Conservation (phyloP, 257 asterid species). For the Solanum habrochaites region DNA sequence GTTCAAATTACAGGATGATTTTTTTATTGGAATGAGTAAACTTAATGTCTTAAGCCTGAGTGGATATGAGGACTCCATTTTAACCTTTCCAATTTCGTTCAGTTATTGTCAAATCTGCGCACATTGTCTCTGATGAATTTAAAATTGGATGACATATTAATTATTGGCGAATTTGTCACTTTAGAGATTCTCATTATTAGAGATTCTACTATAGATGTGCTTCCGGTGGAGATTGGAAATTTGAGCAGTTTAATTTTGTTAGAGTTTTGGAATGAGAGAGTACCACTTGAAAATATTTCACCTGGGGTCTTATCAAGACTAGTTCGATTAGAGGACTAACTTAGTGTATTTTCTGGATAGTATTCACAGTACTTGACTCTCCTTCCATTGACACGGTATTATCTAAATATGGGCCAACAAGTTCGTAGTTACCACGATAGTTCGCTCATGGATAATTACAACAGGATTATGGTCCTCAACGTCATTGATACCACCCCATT, state of each 20-base stretch:
- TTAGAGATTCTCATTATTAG: background rate
- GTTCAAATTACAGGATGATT: background rate
- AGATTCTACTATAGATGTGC: background rate
- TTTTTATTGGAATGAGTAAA: background rate
- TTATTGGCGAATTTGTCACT: background rate
- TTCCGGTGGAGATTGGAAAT: background rate
- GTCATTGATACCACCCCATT: background rate
- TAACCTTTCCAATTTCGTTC: background rate
- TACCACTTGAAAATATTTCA: background rate
- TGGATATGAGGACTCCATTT: background rate
- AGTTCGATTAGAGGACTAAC: background rate
- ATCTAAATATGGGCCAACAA: background rate
- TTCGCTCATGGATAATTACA: background rate
- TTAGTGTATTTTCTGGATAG: background rate
- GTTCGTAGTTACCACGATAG: background rate
- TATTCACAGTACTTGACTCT: background rate
- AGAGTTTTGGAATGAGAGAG: background rate
- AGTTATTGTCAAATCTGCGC: background rate
- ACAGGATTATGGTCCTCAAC: background rate
- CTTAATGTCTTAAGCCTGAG: background rate
- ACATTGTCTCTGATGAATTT: background rate
- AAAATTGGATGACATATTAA: background rate
- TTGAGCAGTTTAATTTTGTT: background rate
- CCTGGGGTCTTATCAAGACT: background rate
- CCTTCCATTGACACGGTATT: background rate